phyloP scores from a whole-genome alignment of 768 basidiomycete genomes.

The Hericium rajendrae region DNA sequence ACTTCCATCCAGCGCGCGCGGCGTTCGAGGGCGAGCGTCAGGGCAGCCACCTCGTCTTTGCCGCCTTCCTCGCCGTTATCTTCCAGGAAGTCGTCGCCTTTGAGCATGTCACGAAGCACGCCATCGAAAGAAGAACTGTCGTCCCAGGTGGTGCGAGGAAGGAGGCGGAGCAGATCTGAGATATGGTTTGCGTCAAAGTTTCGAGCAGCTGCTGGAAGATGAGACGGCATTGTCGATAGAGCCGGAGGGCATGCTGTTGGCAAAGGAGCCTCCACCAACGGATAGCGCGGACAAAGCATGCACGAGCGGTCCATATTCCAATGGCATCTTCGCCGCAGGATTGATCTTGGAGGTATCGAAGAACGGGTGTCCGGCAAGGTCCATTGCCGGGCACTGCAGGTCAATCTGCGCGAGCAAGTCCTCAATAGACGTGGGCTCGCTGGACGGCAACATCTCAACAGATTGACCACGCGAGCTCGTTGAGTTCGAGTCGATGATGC shows the following conservation, averaged over 20 bases:
- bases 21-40: constrained; percentile 76
- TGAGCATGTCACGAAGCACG: constrained; percentile 79
- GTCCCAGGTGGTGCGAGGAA: constrained; percentile 85
- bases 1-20: constrained; percentile 94
- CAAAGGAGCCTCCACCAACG: constrained; percentile 76
- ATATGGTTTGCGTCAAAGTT: constrained; percentile 88
- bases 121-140: constrained; percentile 86
- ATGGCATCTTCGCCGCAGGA: constrained; percentile 68
- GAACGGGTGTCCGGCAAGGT: constrained; percentile 61
- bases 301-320: constrained; percentile 79
- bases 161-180: constrained; percentile 73
- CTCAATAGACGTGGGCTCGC: constrained; percentile 41
- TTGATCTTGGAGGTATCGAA: constrained; percentile 66
- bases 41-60: constrained; percentile 73
- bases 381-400: constrained; percentile 48
- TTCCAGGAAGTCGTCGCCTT: constrained; percentile 79
- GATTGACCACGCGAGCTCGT: constrained; percentile 55
- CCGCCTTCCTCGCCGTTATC: constrained; percentile 53
- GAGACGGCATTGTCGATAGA: constrained; percentile 89
- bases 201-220: constrained; percentile 85
- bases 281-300: constrained; percentile 82
- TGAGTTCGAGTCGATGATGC: constrained; percentile 36
- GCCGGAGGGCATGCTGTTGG: constrained; percentile 73
- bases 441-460: constrained; percentile 34
- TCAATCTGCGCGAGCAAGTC: constrained; percentile 65